phyloP scores from a whole-genome alignment of 257 asterid species.

The Solanum chmielewskii region DNA sequence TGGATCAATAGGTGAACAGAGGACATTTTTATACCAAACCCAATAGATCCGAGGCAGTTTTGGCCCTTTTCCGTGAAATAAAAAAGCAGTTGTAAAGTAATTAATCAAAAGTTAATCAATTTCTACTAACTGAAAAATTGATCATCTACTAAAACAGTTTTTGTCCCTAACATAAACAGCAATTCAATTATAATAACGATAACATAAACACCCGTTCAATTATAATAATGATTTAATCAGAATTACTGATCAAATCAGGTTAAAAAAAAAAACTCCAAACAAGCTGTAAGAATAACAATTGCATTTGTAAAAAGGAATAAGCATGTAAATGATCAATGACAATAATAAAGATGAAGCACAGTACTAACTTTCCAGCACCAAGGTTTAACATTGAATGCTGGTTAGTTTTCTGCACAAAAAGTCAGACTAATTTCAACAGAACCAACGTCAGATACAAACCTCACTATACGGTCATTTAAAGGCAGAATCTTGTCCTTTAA shows the following conservation, averaged over 20 bases:
- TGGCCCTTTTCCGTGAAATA: neutral
- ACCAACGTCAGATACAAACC: conserved; percentile 33
- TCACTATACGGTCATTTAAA: conserved; percentile 77
- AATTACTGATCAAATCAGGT: neutral
- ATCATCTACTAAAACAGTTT: neutral
- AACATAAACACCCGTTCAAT: neutral
- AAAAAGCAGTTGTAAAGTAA: neutral
- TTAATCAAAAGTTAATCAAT: neutral
- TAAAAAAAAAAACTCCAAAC: neutral
- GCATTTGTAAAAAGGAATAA: neutral
- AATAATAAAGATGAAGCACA: neutral
- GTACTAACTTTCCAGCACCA: neutral
- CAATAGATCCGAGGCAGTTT: neutral
- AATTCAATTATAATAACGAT: neutral
- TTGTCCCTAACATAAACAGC: neutral
- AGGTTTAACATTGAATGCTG: neutral
- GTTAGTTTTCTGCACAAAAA: neutral
- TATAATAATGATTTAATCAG: neutral
- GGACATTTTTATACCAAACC: neutral
- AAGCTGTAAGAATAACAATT: neutral
- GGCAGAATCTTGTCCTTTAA: conserved; percentile 81
- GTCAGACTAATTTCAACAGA: neutral
- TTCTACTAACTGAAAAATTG: neutral
- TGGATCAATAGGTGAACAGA: neutral
- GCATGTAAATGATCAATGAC: neutral